Evolutionary conservation across 129 eudicot species (phyloP).

Genomic region (Tagetes patula): DNA sequence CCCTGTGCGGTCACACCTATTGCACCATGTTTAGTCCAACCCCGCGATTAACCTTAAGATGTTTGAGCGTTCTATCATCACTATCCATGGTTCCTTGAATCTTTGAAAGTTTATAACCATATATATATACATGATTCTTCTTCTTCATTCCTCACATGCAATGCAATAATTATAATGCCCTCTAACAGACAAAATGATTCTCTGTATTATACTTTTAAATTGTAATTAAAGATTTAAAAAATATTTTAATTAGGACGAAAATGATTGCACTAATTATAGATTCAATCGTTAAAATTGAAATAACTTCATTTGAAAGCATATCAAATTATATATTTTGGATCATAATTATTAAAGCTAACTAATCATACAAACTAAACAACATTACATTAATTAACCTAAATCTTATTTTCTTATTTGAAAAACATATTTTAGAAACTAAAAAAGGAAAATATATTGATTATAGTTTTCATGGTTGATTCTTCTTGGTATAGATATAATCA

Average conservation of each 20-base stretch:
- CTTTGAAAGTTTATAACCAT: no score
- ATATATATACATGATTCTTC: background rate
- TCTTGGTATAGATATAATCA: constrained; percentile 75
- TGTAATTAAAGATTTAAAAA: no score
- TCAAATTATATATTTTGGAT: background rate
- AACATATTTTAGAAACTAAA: constrained; percentile 8
- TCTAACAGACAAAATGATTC: background rate
- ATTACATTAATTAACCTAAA: background rate
- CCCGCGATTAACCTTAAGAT: no score
- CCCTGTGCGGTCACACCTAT: no score
- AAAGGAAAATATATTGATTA: background rate
- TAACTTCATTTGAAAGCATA: constrained; percentile 1
- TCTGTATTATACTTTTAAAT: background rate
- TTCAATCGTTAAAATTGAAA: background rate
- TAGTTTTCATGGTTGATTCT: constrained; percentile 36
- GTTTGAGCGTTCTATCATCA: no score
- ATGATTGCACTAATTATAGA: background rate
- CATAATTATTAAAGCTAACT: background rate
- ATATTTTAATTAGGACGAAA: no score
- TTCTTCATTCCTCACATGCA: background rate
- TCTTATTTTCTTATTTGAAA: constrained; percentile 21
- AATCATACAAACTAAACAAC: background rate
- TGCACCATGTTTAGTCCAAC: no score
- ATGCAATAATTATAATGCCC: background rate
- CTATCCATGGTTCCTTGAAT: no score